Base-by-base conservation (phyloP, 257 asterid genomes). In the Gentiana macrophylla region DNA sequence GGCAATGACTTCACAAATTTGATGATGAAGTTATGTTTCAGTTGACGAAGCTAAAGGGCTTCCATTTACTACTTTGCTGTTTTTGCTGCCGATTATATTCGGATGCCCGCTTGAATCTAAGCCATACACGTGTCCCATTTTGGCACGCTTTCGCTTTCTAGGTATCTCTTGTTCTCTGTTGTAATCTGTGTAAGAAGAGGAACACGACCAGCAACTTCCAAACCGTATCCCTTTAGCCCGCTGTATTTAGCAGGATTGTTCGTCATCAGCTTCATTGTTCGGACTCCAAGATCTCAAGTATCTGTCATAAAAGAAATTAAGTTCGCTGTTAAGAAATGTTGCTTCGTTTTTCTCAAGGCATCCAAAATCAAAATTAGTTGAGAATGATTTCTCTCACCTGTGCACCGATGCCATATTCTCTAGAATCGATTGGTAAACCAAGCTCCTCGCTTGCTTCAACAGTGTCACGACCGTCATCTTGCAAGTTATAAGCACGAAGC, bases 361-460 rank as follows among this genome's bases (percentile, higher is more conserved):
- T 15, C 24, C 24, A 15, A 15, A 15, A 15, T 15, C 24, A 15
- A 15, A 15, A 15, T 15, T 15, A 15, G 24, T 15, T 15, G 24
- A 15, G 24, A 15, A 41, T 41, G 46, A 41, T 41, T 15, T 15
- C 46, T 41, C 46, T 41, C 84, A 87, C 98, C 98, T 91, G 99
- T 15, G 99, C 99, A 56, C 99, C 99, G 48, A 92, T 84, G 45
- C 99, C 99, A 35, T 92, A 92, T 62, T 88, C 98, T 74, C 98
- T 81, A 32, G 98, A 91, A 79, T 91, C 98, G 49, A 91, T 79
- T 4, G 97, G 97, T 70, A 87, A 77, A 45, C 98, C 97, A 64
- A 91, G 83, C 68, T 91, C 98, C 75, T 91, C 97, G 8, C 87
- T 87, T 3, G 97, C 98, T 77, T 91, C 97, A 15, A 91, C 95